Evolutionary conservation across 2,329 filamentous ascomycete genomes (phyloP), one percentile per base, ranked within the genome.

Genomic region (Karstenula rhodostoma): DNA sequence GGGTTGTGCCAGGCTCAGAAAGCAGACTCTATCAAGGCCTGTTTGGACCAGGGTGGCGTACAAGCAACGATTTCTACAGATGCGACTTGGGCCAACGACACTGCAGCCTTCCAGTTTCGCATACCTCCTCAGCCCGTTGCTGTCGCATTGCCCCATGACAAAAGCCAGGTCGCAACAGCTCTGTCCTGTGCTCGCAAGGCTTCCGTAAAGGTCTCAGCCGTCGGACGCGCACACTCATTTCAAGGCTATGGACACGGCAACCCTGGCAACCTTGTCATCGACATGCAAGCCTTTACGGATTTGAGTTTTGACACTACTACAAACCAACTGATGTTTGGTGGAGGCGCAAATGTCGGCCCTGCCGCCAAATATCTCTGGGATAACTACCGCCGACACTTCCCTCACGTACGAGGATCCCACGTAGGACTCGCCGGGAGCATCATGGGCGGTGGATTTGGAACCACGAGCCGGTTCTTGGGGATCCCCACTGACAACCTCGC

Each of bases 181-280:
- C 29, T 50, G 10, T 6, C 10, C 1, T 50, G 47, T 50, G 47
- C 47, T 19, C 47, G 29, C 29, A 50, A 50, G 7, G 29, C 47
- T 35, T 50, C 47, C 9, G 10, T 50, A 17, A 27, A 33, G 9
- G 47, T 50, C 27, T 17, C 25, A 29, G 47, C 47, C 7, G 15
- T 50, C 17, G 47, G 47, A 33, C 47, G 47, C 47, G 47, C 27
- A 22, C 47, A 50, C 29, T 50, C 47, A 17, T 50, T 50, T 27
- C 47, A 50, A 33, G 47, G 47, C 29, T 50, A 50, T 35, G 47
- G 47, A 27, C 35, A 32, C 29, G 47, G 47, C n/a, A 50, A 50
- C 29, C 47, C 47, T 29, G 47, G 47, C 7, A 50, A 50, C 47
- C 29, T 50, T 6, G 47, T 50, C 29, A 50, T 50, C 47, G 29